A percentile compares a stretch with the other conserved stretches of the same genome.
Conservation (phyloP, 148 eudicot genomes). For the Fallopia convolvulus region DNA sequence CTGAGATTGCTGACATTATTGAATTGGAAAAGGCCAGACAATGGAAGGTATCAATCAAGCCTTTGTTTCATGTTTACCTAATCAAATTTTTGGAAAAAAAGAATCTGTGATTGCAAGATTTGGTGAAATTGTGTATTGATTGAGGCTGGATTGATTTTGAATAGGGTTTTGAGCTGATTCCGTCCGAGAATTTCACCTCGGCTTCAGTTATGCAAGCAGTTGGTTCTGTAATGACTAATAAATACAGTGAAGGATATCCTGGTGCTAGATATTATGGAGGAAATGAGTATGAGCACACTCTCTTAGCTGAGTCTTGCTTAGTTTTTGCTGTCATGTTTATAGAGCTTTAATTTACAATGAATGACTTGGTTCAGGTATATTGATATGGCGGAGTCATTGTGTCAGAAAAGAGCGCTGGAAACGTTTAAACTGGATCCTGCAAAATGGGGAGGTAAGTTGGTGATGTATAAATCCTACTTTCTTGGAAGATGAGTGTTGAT, state of each 20-base stretch:
- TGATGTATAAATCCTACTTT: background rate
- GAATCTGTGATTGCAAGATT: no score
- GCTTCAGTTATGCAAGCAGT: slow-evolving; percentile 98
- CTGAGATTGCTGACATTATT: slow-evolving; percentile 89
- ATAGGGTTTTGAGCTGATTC: slow-evolving; percentile 94
- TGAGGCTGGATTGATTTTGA: background rate
- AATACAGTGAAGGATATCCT: slow-evolving; percentile 98
- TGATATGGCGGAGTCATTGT: slow-evolving; percentile 93
- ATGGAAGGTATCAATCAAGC: slow-evolving; percentile 65
- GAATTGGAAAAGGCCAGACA: slow-evolving; percentile 92
- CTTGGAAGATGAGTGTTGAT: background rate
- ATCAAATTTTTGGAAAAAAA: background rate
- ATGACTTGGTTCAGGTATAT: slow-evolving; percentile 46
- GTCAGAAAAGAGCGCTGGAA: slow-evolving; percentile 96
- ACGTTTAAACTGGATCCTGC: slow-evolving; percentile 91
- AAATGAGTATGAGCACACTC: slow-evolving; percentile 64
- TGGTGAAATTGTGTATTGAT: background rate
- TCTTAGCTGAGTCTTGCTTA: background rate
- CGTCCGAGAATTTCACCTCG: slow-evolving; percentile 95
- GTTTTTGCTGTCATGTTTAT: background rate
- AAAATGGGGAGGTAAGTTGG: slow-evolving; percentile 82
- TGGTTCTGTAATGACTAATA: slow-evolving; percentile 99
- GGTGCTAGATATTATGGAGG: slow-evolving; percentile 99
- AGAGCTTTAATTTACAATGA: background rate
- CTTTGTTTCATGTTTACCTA: background rate